A percentile compares a stretch with the other conserved stretches of the same genome.
Conservation (phyloP, 2,329 filamentous ascomycete species). For the Fusarium pininemorale region DNA sequence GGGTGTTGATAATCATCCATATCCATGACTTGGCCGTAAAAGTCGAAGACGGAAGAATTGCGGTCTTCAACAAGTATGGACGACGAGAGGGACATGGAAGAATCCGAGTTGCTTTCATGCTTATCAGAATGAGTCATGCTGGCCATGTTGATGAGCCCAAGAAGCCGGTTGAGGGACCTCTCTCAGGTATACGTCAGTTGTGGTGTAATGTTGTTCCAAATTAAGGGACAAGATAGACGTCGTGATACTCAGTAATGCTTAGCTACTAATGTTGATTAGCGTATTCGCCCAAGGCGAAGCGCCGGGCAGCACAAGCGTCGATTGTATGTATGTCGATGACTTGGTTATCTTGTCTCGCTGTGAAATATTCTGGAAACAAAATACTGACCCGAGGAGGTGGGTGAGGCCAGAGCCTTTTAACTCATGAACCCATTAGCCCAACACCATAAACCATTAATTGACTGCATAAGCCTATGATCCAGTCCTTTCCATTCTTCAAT, state of each 20-base stretch:
- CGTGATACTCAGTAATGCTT: background rate
- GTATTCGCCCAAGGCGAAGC: background rate
- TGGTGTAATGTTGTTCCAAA: slow-evolving; percentile 4
- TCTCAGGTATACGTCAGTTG: background rate
- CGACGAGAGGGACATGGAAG: slow-evolving; percentile 12
- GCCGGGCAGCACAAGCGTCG: background rate
- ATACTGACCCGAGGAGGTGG: background rate
- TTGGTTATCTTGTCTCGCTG: background rate
- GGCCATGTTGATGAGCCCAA: background rate
- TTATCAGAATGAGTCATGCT: slow-evolving; percentile 6
- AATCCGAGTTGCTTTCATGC: background rate
- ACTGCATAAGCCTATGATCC: background rate
- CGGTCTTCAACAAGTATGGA: slow-evolving; percentile 15
- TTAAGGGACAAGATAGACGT: background rate
- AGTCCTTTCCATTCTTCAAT: background rate
- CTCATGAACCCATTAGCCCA: background rate
- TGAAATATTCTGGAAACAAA: background rate
- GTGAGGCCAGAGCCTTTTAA: slow-evolving; percentile 20
- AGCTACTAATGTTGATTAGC: background rate
- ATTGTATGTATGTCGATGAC: background rate
- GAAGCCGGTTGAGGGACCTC: background rate
- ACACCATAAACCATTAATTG: background rate
- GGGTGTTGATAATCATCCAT: background rate
- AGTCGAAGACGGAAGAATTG: background rate
- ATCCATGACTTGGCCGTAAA: background rate